phyloP scores from a whole-genome alignment of 768 basidiomycete genomes.

The Neoboletus magnificus region DNA sequence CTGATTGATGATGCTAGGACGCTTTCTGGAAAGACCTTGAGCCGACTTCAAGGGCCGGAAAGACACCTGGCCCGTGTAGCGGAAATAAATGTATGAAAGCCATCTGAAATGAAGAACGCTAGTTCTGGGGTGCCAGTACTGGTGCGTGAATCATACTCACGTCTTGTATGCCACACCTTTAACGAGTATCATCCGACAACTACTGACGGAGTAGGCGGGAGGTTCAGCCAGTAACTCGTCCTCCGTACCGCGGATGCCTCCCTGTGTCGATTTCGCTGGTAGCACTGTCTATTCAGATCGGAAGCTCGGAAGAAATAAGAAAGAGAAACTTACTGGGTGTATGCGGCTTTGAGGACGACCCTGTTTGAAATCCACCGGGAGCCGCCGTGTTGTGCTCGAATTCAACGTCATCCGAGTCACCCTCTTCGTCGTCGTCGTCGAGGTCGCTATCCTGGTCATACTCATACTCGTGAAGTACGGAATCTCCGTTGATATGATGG shows the following conservation, averaged over 20 bases:
- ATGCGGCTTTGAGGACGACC: conserved; percentile 1
- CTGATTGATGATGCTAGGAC: not conserved
- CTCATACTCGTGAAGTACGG: conserved; percentile 26
- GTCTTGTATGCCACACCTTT: conserved; percentile 29
- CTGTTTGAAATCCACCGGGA: not conserved
- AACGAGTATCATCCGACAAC: conserved; percentile 26
- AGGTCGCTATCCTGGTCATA: conserved; percentile 31
- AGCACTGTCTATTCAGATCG: not conserved
- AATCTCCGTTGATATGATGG: conserved; percentile 14
- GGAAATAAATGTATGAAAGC: conserved; percentile 28
- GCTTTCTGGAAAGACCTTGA: not conserved
- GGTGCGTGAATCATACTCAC: conserved; percentile 12
- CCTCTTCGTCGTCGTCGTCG: conserved; percentile 25
- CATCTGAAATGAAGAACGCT: conserved; percentile 14
- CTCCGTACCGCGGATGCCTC: not conserved
- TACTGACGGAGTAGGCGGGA: conserved; percentile 22
- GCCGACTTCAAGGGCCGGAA: conserved; percentile 26
- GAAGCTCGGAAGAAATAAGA: not conserved
- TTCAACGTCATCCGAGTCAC: not conserved
- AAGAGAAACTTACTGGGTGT: conserved; percentile 5
- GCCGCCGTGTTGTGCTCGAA: too few species aligned
- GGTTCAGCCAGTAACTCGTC: conserved; percentile 4
- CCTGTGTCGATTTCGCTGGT: not conserved
- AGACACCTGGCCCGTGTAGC: conserved; percentile 30
- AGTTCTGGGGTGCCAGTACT: not conserved